phyloP scores from a whole-genome alignment of 2,329 filamentous ascomycete genomes.

The Ambrosiella xylebori region DNA sequence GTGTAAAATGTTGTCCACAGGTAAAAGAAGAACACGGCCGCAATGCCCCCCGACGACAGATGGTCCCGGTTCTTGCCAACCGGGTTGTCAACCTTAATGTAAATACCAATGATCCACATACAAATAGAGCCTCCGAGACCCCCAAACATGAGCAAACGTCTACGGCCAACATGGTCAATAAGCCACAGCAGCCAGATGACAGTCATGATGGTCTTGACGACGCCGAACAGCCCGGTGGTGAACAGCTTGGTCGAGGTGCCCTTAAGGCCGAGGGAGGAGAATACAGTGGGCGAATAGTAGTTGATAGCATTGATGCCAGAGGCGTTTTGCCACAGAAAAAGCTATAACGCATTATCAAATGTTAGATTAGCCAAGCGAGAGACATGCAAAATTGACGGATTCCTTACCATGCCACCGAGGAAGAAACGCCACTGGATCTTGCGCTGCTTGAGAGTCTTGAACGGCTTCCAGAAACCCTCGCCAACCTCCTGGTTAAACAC shows the following conservation, averaged over 20 bases:
- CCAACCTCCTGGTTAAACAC: conserved; percentile 45
- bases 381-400: not conserved
- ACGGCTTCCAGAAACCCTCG: conserved; percentile 58
- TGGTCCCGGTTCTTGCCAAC: conserved; percentile 30
- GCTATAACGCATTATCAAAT: conserved; percentile 14
- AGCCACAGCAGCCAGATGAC: conserved; percentile 33
- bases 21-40: conserved; percentile 52
- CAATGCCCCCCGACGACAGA: conserved; percentile 34
- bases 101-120: conserved; percentile 43
- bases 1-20: conserved; percentile 52
- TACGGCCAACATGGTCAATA: conserved; percentile 52
- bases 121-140: conserved; percentile 51
- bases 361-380: not conserved
- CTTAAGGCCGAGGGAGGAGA: conserved; percentile 33
- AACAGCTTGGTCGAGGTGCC: conserved; percentile 29
- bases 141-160: conserved; percentile 52
- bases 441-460: conserved; percentile 36
- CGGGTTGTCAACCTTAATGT: conserved; percentile 27
- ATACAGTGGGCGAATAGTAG: conserved; percentile 50
- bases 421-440: conserved; percentile 55
- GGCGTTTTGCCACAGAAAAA: conserved; percentile 69
- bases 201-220: conserved; percentile 45
- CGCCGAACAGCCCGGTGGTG: conserved; percentile 60
- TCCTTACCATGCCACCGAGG: conserved; percentile 39
- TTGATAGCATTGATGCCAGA: conserved; percentile 62